Evolutionary conservation across 768 basidiomycete genomes (phyloP), one percentile per base, ranked within the genome.

Genomic region (Fistulinella prunicolor): DNA sequence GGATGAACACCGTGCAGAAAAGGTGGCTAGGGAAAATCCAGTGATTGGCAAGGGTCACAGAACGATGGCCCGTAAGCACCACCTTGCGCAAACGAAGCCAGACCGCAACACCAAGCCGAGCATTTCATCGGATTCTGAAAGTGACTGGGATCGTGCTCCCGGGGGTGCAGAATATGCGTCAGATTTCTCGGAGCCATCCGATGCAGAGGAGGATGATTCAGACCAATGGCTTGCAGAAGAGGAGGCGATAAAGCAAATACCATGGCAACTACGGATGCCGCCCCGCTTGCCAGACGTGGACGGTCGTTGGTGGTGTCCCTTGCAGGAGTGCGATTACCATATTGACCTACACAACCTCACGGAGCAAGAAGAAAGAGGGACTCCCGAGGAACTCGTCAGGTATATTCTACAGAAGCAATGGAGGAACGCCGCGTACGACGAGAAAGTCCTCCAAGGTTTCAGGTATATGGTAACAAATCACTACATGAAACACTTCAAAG

Each of bases 121-220:
- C 12, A 21, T 44, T 30, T 54, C 54, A 9, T 62, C 64, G 2
- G 51, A 28, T 13, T 60, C 68, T 28, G 62, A 22, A 2, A 57
- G 58, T 12, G 66, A 68, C 1, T 49, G 16, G 20, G 54, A 39
- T 12, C 9, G 7, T 12, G 30, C 32, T 20, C 45, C 32, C n/a
- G 44, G 40, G 13, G 44, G 41, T 57, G 39, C 68, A 59, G 57
- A 34, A 10, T 83, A 83, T 52, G 80, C 78, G 57, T 71, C 78
- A 0, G 82, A 85, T 56, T 84, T 83, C 58, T 78, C 77, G 10
- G 74, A 76, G n/a, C 57, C 62, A 7, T 80, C 80, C 4, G 74
- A 76, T 19, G 66, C 65, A 12, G 67, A 73, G 6, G 70, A 65
- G n/a, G 63, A 74, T 2, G 73, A 74, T 36, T 69, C 73, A 38